Evolutionary conservation across 2,329 filamentous ascomycete genomes (phyloP), one percentile per base, ranked within the genome.

Genomic region (Hansfordia pulvinata): DNA sequence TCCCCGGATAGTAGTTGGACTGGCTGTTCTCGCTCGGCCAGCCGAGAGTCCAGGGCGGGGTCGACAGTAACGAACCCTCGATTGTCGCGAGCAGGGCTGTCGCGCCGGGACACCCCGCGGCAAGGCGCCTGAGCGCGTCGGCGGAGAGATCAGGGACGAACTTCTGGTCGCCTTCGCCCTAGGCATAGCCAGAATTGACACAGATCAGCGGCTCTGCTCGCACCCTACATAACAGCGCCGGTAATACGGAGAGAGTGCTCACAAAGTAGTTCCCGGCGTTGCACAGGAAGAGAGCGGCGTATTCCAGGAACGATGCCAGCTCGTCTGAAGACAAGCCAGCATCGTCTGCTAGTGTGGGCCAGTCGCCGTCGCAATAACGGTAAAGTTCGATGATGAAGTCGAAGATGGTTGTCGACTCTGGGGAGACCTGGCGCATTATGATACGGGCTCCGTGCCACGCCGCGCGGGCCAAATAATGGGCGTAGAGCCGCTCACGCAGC

Each of bases 361-460:
- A 69, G 36, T 65, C 51, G 17, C 64, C 64, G 25, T 55, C 47
- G 40, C 50, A 53, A 26, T 48, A 41, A 33, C 55, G 54, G 42
- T 67, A 56, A 8, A 69, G 43, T 7, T 54, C 49, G 28, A 68
- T 42, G 23, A 69, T 64, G 42, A 69, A 61, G 41, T 69, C 64
- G 36, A 65, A 67, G 29, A 68, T 64, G 20, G 42, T 39, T 35
- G 62, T 61, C 4, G 59, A 58, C 38, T 69, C 64, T 2, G 30
- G 30, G 9, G 60, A 65, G 16, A 62, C 50, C 41, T 68, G 64
- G 20, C 62, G 58, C 16, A 69, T 50, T 25, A 67, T 59, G 27
- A 69, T 56, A 23, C 64, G 50, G 4, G 59, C 59, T 6, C 64
- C 64, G 18, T 30, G 24, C 36, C 34, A 38, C 15, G 21, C 18